Conservation (phyloP, 129 eudicot species). For the Artemisia tridentata region DNA sequence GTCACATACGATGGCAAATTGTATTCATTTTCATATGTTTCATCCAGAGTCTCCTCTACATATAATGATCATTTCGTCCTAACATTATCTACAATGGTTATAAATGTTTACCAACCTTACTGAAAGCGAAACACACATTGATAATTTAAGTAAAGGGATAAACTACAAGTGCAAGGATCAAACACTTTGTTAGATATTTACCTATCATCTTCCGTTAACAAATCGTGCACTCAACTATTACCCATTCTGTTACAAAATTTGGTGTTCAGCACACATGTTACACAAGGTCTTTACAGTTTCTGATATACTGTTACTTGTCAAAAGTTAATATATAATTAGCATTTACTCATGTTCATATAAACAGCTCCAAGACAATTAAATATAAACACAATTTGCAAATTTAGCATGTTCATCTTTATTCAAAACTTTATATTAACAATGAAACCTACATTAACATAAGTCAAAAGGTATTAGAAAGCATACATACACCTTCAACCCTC, state of each 20-base stretch:
- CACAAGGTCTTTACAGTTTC: no score
- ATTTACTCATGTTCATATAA: neutral
- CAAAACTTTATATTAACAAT: conserved; percentile 7
- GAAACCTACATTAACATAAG: neutral
- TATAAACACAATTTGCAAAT: neutral
- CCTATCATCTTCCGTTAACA: no score
- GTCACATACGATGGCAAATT: neutral
- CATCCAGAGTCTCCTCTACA: neutral
- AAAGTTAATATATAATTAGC: neutral
- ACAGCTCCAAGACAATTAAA: neutral
- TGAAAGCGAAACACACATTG: no score
- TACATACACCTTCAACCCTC: conserved; percentile 27
- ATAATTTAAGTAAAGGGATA: no score
- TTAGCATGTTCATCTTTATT: neutral
- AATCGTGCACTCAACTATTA: no score
- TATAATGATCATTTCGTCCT: neutral
- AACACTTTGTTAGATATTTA: no score
- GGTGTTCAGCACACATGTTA: no score
- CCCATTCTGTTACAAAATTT: no score
- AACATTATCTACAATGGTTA: no score
- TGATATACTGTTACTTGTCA: no score
- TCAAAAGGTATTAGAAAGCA: neutral
- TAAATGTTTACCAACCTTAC: no score
- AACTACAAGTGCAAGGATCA: no score
- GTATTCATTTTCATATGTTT: neutral